Percentiles rank a stretch among this genome's conserved stretches.
These are phyloP conservation scores for Lathyrus oleraceus DNA, from an alignment of 306 rosid species.

Conservation along the genomic window DNA sequence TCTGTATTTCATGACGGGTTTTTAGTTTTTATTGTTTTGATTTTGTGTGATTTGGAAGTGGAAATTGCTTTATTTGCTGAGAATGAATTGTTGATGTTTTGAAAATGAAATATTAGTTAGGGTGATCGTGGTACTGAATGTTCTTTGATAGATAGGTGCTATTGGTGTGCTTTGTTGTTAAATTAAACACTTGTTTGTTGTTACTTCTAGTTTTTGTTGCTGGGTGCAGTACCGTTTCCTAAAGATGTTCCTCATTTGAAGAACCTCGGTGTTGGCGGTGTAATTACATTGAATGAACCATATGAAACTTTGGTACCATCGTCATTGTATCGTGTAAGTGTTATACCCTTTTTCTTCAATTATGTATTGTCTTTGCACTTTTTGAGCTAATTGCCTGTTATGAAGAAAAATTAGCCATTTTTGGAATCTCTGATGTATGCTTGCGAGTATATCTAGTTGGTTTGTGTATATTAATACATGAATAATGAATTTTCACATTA, in stretches of 20 bases:
- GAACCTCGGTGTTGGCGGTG: slow-evolving; percentile 91
- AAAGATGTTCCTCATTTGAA: slow-evolving; percentile 90
- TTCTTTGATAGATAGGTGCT: neutral
- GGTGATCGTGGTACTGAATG: slow-evolving; percentile 5
- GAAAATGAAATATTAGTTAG: neutral
- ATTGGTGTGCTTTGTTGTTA: slow-evolving; percentile 4
- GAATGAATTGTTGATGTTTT: neutral
- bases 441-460: neutral
- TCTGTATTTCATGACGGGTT: neutral
- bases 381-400: slow-evolving; percentile 1
- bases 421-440: slow-evolving; percentile 14
- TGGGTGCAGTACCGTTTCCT: slow-evolving; percentile 98
- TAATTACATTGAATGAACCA: slow-evolving; percentile 89
- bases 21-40: slow-evolving; percentile 1
- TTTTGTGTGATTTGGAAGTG: neutral
- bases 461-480: neutral
- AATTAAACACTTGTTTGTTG: slow-evolving; percentile 16
- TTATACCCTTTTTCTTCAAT: neutral
- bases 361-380: neutral
- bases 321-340: slow-evolving; percentile 66
- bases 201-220: slow-evolving; percentile 64
- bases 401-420: neutral
- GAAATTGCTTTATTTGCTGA: neutral
- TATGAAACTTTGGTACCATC: slow-evolving; percentile 93
- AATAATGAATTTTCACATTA: neutral